Conservation (phyloP, 345 rosid species). For the Aquilaria sinensis region DNA sequence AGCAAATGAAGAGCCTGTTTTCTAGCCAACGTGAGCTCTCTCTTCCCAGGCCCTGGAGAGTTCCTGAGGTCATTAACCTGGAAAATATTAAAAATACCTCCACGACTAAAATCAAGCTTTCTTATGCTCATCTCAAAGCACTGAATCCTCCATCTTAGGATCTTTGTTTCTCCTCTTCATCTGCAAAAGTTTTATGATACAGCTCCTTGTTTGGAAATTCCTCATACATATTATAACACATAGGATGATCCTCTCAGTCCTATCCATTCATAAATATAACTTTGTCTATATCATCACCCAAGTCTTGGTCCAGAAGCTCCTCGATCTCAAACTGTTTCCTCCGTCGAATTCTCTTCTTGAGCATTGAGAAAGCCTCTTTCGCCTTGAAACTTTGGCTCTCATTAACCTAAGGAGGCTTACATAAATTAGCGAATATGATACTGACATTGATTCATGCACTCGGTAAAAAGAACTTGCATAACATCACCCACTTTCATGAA, state of each 20-base stretch:
- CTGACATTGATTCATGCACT: no score
- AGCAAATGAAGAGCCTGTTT: slow-evolving; percentile 66
- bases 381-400: no score
- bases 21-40: slow-evolving; percentile 69
- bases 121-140: slow-evolving; percentile 80
- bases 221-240: slow-evolving; percentile 76
- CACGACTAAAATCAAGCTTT: slow-evolving; percentile 71
- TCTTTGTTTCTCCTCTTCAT: slow-evolving; percentile 57
- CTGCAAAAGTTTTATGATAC: slow-evolving; percentile 56
- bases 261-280: slow-evolving; percentile 77
- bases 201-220: slow-evolving; percentile 83
- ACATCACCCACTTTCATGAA: no score
- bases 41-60: slow-evolving; percentile 68
- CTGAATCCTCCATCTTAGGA: slow-evolving; percentile 76
- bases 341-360: no score
- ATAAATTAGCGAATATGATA: no score
- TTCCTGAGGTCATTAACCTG: slow-evolving; percentile 83
- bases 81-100: slow-evolving; percentile 59
- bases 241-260: slow-evolving; percentile 71
- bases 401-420: no score
- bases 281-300: slow-evolving; percentile 65
- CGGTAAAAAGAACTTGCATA: no score
- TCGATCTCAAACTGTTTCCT: slow-evolving; percentile 24
- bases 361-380: no score
- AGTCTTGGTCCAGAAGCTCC: slow-evolving; percentile 21